These are phyloP conservation scores for Xanthoconium purpureum DNA, from an alignment of 768 basidiomycete genomes.

Conservation along the genomic window DNA sequence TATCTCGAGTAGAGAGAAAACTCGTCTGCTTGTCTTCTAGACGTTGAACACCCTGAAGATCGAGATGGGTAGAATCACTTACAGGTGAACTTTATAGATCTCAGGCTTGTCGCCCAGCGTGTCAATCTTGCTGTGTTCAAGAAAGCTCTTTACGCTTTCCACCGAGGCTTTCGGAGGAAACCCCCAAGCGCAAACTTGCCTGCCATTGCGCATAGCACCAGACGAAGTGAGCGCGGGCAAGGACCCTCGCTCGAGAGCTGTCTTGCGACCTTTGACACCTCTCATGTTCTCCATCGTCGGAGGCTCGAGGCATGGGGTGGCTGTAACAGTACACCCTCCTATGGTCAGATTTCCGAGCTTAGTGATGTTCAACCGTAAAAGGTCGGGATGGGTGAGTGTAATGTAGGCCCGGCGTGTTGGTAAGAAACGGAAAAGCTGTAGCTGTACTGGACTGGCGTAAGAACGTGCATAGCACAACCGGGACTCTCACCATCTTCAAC, in stretches of 20 bases:
- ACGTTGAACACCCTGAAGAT: constrained; percentile 3
- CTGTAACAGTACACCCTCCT: constrained; percentile 41
- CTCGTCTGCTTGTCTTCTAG: constrained; percentile 33
- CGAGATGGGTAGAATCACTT: constrained; percentile 23
- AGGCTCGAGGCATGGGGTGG: constrained; percentile 30
- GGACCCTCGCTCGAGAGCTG: constrained; percentile 36
- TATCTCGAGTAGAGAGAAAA: constrained; percentile 52
- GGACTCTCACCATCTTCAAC: constrained; percentile 37
- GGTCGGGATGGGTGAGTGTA: constrained; percentile 48
- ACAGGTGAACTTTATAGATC: constrained; percentile 51
- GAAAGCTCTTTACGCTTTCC: constrained; percentile 36
- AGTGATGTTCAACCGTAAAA: constrained; percentile 38
- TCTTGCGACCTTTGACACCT: constrained; percentile 40
- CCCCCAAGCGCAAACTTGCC: constrained; percentile 58
- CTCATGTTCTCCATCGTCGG: constrained; percentile 31
- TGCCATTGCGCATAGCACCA: constrained; percentile 52
- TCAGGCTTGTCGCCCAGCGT: constrained; percentile 39
- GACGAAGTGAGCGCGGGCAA: constrained; percentile 44
- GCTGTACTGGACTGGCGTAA: constrained; percentile 41
- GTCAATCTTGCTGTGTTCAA: constrained; percentile 47
- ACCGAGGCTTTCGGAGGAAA: constrained; percentile 48
- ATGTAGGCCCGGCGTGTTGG: constrained; percentile 61
- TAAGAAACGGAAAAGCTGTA: constrained; percentile 58
- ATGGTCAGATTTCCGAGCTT: constrained; percentile 44
- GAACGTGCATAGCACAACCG: background rate